Evolutionary conservation across 2,329 filamentous ascomycete species (phyloP).

Genomic region (Microsporum audouinii): DNA sequence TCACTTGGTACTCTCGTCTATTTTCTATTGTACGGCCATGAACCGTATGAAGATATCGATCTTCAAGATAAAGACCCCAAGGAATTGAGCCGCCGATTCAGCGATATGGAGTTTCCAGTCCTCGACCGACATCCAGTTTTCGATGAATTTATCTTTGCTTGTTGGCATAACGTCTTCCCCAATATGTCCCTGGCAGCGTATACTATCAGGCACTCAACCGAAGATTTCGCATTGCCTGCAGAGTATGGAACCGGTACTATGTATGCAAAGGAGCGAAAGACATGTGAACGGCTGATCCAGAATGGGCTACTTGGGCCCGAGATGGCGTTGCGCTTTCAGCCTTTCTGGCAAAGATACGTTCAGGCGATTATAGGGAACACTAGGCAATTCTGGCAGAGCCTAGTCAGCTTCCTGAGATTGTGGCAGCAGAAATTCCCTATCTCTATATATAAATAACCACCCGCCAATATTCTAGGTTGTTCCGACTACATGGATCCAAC

Average conservation of each 20-base stretch:
- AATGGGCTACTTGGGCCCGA: conserved; percentile 10
- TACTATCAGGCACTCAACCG: conserved; percentile 15
- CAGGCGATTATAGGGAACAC: no score
- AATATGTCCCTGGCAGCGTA: conserved; percentile 16
- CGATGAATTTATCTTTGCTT: conserved; percentile 15
- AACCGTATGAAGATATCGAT: conserved; percentile 10
- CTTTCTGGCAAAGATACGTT: conserved; percentile 5
- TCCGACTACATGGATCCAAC: no score
- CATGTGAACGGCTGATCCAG: conserved; percentile 8
- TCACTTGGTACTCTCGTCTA: conserved; percentile 16
- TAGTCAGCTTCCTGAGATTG: no score
- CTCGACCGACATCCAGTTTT: conserved; percentile 14
- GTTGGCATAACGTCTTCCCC: conserved; percentile 18
- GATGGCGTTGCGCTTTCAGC: conserved; percentile 8
- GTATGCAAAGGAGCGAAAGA: conserved; percentile 2
- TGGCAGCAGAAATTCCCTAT: no score
- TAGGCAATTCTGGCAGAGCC: no score
- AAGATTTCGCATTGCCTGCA: conserved; percentile 8
- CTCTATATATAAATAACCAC: no score
- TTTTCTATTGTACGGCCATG: conserved; percentile 17
- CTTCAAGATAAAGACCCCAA: neutral
- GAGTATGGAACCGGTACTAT: conserved; percentile 10
- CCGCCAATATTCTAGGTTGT: no score
- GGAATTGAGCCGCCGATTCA: conserved; percentile 12
- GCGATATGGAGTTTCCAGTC: conserved; percentile 15